A percentile compares a stretch with the other conserved stretches of the same genome.
Conservation (phyloP, 108 stramenopile genomes). For the Schizochytrium sp. region DNA sequence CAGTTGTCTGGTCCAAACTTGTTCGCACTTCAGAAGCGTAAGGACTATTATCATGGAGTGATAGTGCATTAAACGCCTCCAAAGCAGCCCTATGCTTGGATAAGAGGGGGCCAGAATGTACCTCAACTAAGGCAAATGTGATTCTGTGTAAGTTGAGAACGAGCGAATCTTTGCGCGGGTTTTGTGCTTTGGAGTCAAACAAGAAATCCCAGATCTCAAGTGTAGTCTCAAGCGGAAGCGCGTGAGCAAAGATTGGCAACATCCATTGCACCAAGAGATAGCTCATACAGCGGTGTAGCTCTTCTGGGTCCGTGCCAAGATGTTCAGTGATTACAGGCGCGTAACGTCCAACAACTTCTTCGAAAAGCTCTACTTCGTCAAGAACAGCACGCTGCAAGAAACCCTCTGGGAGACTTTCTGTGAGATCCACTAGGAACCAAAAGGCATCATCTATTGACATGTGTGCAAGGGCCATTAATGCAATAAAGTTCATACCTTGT, state of each 20-base stretch:
- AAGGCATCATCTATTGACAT: slow-evolving; percentile 37
- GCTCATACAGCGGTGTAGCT: neutral
- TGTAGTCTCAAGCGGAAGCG: slow-evolving; percentile 15
- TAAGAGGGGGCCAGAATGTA: slow-evolving; percentile 5
- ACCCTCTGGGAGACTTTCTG: slow-evolving; percentile 15
- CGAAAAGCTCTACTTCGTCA: slow-evolving; percentile 59
- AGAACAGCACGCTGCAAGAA: slow-evolving; percentile 28
- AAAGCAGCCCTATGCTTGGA: neutral
- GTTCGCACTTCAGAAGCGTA: neutral
- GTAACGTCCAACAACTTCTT: neutral
- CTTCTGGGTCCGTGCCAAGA: neutral
- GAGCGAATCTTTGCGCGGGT: neutral
- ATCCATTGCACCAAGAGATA: slow-evolving; percentile 50
- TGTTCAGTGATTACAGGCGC: slow-evolving; percentile 12
- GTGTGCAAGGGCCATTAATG: neutral
- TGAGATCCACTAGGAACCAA: slow-evolving; percentile 49
- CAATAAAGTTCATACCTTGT: slow-evolving; percentile 38
- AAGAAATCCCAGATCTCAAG: slow-evolving; percentile 49
- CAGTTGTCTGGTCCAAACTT: neutral
- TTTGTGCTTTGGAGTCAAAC: neutral
- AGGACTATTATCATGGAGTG: neutral
- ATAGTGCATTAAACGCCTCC: neutral
- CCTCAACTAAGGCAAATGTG: slow-evolving; percentile 45
- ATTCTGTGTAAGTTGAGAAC: slow-evolving; percentile 49
- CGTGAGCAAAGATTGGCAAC: slow-evolving; percentile 47